Percentiles rank a stretch among this genome's conserved stretches.
phyloP scores from a whole-genome alignment of 306 rosid species.

The Sesbania bispinosa region DNA sequence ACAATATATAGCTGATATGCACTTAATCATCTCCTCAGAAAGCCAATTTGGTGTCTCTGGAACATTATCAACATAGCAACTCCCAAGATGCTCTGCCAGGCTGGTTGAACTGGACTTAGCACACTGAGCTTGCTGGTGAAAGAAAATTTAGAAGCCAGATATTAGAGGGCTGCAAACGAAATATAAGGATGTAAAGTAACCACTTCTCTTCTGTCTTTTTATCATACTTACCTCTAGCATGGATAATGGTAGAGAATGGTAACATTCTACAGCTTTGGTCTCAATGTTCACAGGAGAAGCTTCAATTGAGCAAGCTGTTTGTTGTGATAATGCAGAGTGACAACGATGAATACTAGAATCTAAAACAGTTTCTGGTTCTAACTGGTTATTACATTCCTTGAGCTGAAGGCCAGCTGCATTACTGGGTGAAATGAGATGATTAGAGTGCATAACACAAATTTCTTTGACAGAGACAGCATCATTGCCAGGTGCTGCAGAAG shows the following conservation, averaged over 20 bases:
- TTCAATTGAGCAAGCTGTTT: conserved; percentile 52
- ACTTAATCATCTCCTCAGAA: conserved; percentile 84
- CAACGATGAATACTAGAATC: conserved; percentile 69
- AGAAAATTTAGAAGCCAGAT: conserved; percentile 20
- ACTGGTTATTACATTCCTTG: conserved; percentile 37
- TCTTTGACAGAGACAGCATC: conserved; percentile 38
- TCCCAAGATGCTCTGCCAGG: conserved; percentile 56
- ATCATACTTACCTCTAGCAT: conserved; percentile 70
- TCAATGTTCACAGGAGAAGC: conserved; percentile 41
- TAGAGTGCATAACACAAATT: conserved; percentile 26
- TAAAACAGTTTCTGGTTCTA: conserved; percentile 45
- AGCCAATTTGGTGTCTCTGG: conserved; percentile 76
- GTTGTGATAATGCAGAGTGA: conserved; percentile 68
- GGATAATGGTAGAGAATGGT: conserved; percentile 86
- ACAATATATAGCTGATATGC: conserved; percentile 73
- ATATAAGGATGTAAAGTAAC: conserved; percentile 8
- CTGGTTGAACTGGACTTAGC: conserved; percentile 46
- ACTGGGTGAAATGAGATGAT: conserved; percentile 35
- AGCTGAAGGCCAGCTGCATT: conserved; percentile 34
- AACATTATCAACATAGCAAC: conserved; percentile 37
- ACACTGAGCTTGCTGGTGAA: conserved; percentile 57
- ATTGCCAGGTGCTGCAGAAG: conserved; percentile 17
- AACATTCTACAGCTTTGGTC: conserved; percentile 57
- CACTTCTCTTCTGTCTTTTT: conserved; percentile 3
- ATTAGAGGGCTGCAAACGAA: conserved; percentile 27